phyloP scores from a whole-genome alignment of 495 filamentous ascomycete genomes.

The Hypoxylon cercidicola region DNA sequence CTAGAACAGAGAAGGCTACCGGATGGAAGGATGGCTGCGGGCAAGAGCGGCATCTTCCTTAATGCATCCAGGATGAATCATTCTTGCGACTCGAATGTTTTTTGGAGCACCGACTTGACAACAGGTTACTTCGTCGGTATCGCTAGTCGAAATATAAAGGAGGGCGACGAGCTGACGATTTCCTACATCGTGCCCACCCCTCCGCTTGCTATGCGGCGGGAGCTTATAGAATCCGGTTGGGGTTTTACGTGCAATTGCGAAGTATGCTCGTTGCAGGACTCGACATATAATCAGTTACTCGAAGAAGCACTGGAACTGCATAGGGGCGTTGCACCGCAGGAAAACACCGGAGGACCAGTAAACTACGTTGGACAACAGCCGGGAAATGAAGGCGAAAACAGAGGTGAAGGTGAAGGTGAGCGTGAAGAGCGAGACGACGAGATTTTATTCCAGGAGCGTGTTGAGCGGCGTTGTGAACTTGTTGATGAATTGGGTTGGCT shows the following conservation, averaged over 20 bases:
- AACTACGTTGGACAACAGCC: no score
- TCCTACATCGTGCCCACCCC: slow-evolving; percentile 7
- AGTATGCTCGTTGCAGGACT: not conserved
- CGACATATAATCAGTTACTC: not conserved
- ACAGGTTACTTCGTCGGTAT: not conserved
- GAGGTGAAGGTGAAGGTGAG: not conserved
- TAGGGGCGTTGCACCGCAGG: no score
- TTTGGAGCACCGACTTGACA: not conserved
- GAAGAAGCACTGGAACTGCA: not conserved
- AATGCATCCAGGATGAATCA: slow-evolving; percentile 31
- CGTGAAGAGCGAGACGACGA: not conserved
- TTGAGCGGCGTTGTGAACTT: not conserved
- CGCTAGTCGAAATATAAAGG: slow-evolving; percentile 8
- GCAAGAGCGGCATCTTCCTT: slow-evolving; percentile 9
- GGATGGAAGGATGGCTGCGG: not conserved
- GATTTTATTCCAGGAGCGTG: not conserved
- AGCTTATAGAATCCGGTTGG: not conserved
- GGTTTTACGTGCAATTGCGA: slow-evolving; percentile 5
- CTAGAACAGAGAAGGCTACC: not conserved
- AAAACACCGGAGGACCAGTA: no score
- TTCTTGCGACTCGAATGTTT: slow-evolving; percentile 22
- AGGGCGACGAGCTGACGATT: slow-evolving; percentile 20
- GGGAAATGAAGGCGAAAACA: no score
- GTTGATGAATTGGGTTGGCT: not conserved
- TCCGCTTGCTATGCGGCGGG: not conserved